Base-by-base conservation (phyloP, 129 eudicot species). In the Helichrysum umbraculigerum region DNA sequence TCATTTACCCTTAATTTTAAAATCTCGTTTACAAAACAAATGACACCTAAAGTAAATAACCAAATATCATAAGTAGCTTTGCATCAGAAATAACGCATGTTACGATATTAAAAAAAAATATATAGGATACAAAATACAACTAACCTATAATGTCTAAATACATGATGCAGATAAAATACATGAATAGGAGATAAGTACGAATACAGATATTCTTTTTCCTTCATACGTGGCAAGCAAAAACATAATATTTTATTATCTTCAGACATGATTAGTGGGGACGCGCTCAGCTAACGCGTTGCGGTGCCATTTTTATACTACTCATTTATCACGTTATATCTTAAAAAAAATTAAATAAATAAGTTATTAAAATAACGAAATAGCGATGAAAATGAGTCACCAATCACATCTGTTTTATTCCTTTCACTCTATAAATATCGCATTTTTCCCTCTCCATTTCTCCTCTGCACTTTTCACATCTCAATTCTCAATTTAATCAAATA, bases 351-450 rank as follows among this genome's bases (percentile, higher is more conserved):
- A 37, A 37, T 1, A 5, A 37, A 37, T 16, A n/a, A 16, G 2
- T 0, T 11, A 50, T 7, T 33, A 66, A 62, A 22, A 29, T 62
- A n/a, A 35, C 4, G 51, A 1, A 51, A 14, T 32, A 10, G 6
- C 7, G 16, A 41, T 20, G 80, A 33, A 20, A 66, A 3, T 66
- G 80, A 66, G 73, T 76, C 80, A 76, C 28, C 75, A 61, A 15
- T 68, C 76, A 32, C 58, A 72, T 67, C 83, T 11, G 9, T 30
- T 22, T 12, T 0, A 35, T 67, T 9, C 8, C 41, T 15, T 64
- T 5, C 33, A 8, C 17, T 2, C 20, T 56, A 72, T 72, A 62
- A 51, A 72, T 71, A n/a, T 22, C 73, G 3, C 29, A 29, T 14
- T 61, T 25, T 39, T 47, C 35, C 71, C 78, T 39, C 71, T 34